phyloP scores from a whole-genome alignment of 805 yeast species.

The Hyphopichia homilentoma region DNA sequence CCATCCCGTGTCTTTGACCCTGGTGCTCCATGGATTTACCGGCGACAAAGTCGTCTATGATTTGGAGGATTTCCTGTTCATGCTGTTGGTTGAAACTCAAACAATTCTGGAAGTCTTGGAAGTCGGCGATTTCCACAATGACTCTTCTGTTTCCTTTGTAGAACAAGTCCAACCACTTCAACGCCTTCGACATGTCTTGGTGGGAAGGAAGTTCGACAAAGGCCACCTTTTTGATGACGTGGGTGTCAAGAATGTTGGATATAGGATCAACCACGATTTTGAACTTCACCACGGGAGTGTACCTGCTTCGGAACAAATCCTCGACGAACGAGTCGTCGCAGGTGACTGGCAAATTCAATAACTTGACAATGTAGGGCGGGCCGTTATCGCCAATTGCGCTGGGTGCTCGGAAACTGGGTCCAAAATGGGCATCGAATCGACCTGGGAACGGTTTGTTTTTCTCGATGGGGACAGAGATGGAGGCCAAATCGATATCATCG shows the following conservation, averaged over 20 bases:
- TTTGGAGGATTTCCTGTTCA: slow-evolving; percentile 23
- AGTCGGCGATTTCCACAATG: slow-evolving; percentile 36
- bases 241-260: slow-evolving; percentile 32
- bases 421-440: slow-evolving; percentile 7
- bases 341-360: slow-evolving; percentile 55
- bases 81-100: slow-evolving; percentile 37
- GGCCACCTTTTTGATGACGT: slow-evolving; percentile 51
- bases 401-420: no score
- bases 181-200: slow-evolving; percentile 52
- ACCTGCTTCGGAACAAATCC: slow-evolving; percentile 62
- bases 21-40: slow-evolving; percentile 11
- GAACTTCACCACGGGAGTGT: slow-evolving; percentile 53
- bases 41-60: slow-evolving; percentile 26
- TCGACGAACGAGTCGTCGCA: slow-evolving; percentile 49
- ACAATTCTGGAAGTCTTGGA: slow-evolving; percentile 36
- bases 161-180: slow-evolving; percentile 61
- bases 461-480: slow-evolving; percentile 44
- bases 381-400: slow-evolving; percentile 25
- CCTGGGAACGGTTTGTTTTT: slow-evolving; percentile 13
- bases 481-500: slow-evolving; percentile 41
- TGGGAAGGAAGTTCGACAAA: slow-evolving; percentile 55
- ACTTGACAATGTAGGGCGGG: slow-evolving; percentile 66
- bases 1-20: slow-evolving; percentile 2
- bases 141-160: slow-evolving; percentile 41
- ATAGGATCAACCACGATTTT: slow-evolving; percentile 57